Evolutionary conservation across 108 stramenopile species (phyloP), one percentile per base, ranked within the genome.

Genomic region (Asterionellopsis glacialis): DNA sequence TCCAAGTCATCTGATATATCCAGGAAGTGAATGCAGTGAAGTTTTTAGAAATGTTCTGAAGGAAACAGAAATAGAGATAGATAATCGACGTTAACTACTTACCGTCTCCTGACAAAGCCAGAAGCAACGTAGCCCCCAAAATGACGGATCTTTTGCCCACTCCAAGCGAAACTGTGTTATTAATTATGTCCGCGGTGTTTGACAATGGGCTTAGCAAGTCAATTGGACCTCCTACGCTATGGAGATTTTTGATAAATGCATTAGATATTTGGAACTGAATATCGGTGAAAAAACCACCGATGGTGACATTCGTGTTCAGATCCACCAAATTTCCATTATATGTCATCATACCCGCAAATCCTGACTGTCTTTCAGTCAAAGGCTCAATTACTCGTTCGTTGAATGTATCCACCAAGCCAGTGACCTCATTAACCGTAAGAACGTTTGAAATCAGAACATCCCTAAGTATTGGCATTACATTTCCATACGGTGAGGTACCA

Each of bases 321-420:
- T 52, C 42, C 68, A 76, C 63, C 38, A 76, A 48, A 22, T 65
- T 51, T 2, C 47, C 62, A 19, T 22, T 21, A 38, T 69, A 64
- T 9, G 18, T 23, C n/a, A 81, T 23, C 12, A 59, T 64, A 1
- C 87, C 87, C 16, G 76, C 78, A 0, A 51, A 41, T 23, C 87
- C 87, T 15, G 80, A 89, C 47, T 83, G 84, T 9, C 51, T 24
- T 45, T 67, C 54, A 12, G 87, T 89, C 1, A 81, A 23, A 0
- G 84, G 80, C 11, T 43, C 48, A 43, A 89, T 72, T 11, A 87
- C n/a, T n/a, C 79, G 22, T 14, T 86, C 81, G 54, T 86, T 86
- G 22, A 86, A 64, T 49, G 71, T 57, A 19, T 79, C 67, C 28
- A 72, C 52, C n/a, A 83, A 85, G 23, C 64, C 60, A 14, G 49